phyloP scores from a whole-genome alignment of 768 basidiomycete species.

The Harrya chromipes region DNA sequence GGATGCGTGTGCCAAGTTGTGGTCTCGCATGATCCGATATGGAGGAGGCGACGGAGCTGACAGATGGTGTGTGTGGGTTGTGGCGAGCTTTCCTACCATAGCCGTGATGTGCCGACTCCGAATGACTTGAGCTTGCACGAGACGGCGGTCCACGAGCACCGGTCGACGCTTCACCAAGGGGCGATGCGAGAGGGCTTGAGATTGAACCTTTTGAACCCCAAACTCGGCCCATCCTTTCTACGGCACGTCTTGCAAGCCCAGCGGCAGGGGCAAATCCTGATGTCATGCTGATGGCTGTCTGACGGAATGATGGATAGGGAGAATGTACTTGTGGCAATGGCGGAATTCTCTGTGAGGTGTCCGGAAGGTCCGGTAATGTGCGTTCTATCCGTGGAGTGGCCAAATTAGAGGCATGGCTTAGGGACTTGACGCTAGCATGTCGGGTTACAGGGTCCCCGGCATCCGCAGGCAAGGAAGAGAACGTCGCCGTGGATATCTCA shows the following conservation, averaged over 20 bases:
- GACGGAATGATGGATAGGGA: slow-evolving; percentile 42
- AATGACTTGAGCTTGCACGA: slow-evolving; percentile 41
- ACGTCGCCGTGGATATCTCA: slow-evolving; percentile 42
- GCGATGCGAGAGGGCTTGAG: slow-evolving; percentile 44
- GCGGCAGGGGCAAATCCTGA: slow-evolving; percentile 66
- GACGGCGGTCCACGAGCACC: slow-evolving; percentile 31
- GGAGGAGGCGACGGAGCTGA: slow-evolving; percentile 49
- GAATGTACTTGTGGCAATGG: slow-evolving; percentile 6
- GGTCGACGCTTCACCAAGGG: slow-evolving; percentile 42
- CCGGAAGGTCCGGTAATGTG: slow-evolving; percentile 30
- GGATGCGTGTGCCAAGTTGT: slow-evolving; percentile 50
- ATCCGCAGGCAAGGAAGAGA: slow-evolving; percentile 27
- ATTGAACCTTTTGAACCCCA: slow-evolving; percentile 45
- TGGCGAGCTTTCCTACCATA: slow-evolving; percentile 42
- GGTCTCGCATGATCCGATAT: slow-evolving; percentile 51
- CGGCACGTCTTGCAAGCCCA: slow-evolving; percentile 72
- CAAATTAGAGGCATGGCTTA: slow-evolving; percentile 27
- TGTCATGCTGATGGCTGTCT: slow-evolving; percentile 73
- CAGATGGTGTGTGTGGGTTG: slow-evolving; percentile 59
- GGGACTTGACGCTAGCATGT: slow-evolving; percentile 17
- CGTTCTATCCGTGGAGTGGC: slow-evolving; percentile 26
- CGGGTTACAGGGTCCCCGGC: slow-evolving; percentile 28
- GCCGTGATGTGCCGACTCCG: slow-evolving; percentile 23
- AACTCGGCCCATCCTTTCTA: slow-evolving; percentile 71
- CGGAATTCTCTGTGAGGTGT: slow-evolving; percentile 11